phyloP scores from a whole-genome alignment of 2,329 filamentous ascomycete species.

The Venturia carpophila region DNA sequence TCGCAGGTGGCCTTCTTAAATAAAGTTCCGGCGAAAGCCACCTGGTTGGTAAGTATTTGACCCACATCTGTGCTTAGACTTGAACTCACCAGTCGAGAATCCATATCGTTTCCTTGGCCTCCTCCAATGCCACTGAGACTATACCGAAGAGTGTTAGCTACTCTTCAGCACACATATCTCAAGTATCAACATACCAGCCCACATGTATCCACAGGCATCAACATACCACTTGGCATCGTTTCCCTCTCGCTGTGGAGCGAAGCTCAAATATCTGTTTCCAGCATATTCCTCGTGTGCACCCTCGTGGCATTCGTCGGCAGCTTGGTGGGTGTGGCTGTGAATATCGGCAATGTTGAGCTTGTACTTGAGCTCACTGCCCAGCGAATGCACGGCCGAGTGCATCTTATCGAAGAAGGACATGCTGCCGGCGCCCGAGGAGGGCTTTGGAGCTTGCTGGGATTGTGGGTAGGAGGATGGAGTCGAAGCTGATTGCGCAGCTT shows the following conservation, averaged over 20 bases:
- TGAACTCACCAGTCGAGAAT: slow-evolving; percentile 60
- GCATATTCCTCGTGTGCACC: slow-evolving; percentile 34
- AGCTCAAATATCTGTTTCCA: slow-evolving; percentile 51
- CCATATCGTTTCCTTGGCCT: slow-evolving; percentile 68
- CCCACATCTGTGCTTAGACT: background rate
- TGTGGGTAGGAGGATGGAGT: slow-evolving; percentile 20
- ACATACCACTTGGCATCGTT: slow-evolving; percentile 81
- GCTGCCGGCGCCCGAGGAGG: slow-evolving; percentile 23
- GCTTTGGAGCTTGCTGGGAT: slow-evolving; percentile 24
- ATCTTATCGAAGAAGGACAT: slow-evolving; percentile 48
- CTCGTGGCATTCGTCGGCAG: slow-evolving; percentile 28
- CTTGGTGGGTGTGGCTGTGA: slow-evolving; percentile 41
- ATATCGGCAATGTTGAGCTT: slow-evolving; percentile 39
- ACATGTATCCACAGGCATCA: slow-evolving; percentile 77
- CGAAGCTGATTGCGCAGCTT: slow-evolving; percentile 22
- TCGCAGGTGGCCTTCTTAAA: slow-evolving; percentile 70
- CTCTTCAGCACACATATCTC: slow-evolving; percentile 44
- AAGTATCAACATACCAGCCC: slow-evolving; percentile 86
- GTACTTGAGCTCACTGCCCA: slow-evolving; percentile 45
- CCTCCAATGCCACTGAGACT: slow-evolving; percentile 70
- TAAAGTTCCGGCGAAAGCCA: slow-evolving; percentile 88
- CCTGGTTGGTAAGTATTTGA: slow-evolving; percentile 34
- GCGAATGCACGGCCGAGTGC: slow-evolving; percentile 43
- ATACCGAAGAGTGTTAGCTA: slow-evolving; percentile 55
- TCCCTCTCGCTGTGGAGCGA: slow-evolving; percentile 62